Evolutionary conservation across 73 alveolate species (phyloP).

Genomic region (Tetrahymena elliotti): DNA sequence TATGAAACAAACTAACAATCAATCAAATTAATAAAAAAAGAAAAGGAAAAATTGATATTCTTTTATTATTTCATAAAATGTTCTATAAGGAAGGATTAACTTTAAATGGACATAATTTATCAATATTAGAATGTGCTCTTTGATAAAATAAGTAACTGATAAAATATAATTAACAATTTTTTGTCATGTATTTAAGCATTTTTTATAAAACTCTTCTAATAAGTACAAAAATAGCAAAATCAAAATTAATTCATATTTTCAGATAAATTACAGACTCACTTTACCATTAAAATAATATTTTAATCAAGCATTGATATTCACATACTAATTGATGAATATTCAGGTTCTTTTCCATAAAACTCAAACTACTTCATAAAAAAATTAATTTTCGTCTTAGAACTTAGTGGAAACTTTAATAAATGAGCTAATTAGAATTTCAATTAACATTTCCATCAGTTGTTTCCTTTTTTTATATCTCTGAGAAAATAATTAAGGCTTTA

Average conservation of each 20-base stretch:
- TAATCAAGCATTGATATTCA: not conserved
- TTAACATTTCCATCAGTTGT: not conserved
- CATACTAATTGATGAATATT: no score
- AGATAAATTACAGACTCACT: not conserved
- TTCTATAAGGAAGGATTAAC: not conserved
- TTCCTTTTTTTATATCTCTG: not conserved
- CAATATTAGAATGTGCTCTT: not conserved
- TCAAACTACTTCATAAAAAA: no score
- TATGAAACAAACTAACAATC: no score
- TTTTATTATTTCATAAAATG: not conserved
- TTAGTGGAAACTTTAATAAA: not conserved
- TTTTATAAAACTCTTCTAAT: not conserved
- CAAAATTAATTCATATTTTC: not conserved
- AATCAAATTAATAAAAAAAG: no score
- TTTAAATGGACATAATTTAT: not conserved
- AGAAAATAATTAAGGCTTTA: not conserved
- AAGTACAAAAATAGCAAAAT: not conserved
- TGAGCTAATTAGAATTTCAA: not conserved
- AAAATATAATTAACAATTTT: not conserved
- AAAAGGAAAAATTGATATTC: not conserved
- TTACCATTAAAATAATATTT: no score
- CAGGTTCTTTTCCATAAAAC: no score
- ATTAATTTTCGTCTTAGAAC: not conserved
- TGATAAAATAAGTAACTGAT: not conserved
- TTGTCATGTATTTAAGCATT: not conserved